Evolutionary conservation across 768 basidiomycete genomes (phyloP), one percentile per base, ranked within the genome.

Genomic region (Saitozyma sp.): DNA sequence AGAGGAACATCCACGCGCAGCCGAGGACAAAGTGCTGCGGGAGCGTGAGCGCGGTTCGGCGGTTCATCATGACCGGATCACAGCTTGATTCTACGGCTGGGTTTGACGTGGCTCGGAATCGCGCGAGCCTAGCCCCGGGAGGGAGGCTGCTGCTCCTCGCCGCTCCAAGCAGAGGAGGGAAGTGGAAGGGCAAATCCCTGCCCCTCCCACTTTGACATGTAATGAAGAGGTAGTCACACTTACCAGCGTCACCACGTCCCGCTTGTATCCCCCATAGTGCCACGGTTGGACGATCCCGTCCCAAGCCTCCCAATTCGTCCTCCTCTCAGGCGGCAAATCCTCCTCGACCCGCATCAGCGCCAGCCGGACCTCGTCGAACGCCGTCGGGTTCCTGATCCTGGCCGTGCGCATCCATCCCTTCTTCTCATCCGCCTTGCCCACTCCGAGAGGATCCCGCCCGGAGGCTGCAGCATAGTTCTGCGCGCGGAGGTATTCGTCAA

Each of bases 1-100:
- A 68, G 20, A 71, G 52, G 54, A 68, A 71, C 70, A 71, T 71
- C 71, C 71, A 71, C 3, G 74, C 63, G 55, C 71, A 71, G 17
- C 74, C 74, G 10, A 76, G 53, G 14, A 76, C 62, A 62, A 76
- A 76, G 51, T 76, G 74, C 74, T 75, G n/a, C 56, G 29, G 29
- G 29, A 29, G 29, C 29, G 29, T 29, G 29, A 29, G 29, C 29
- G 29, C 5, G 29, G 29, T 29, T 29, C 45, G 6, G 6, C n/a
- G n/a, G n/a, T 3, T 17, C 45, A 46, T 2, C 45, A 13, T 2
- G 45, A 11, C 6, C 45, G 45, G 45, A 11, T 46, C 45, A 3
- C 45, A 8, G 48, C 9, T 42, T 17, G 11, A 48, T 45, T 52
- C 20, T 16, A 13, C 51, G 29, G 29, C 29, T 29, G 29, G 29